These are phyloP conservation scores for Nymphaea colorata DNA, from an alignment of 164 flowering plant species.

Conservation along the genomic window DNA sequence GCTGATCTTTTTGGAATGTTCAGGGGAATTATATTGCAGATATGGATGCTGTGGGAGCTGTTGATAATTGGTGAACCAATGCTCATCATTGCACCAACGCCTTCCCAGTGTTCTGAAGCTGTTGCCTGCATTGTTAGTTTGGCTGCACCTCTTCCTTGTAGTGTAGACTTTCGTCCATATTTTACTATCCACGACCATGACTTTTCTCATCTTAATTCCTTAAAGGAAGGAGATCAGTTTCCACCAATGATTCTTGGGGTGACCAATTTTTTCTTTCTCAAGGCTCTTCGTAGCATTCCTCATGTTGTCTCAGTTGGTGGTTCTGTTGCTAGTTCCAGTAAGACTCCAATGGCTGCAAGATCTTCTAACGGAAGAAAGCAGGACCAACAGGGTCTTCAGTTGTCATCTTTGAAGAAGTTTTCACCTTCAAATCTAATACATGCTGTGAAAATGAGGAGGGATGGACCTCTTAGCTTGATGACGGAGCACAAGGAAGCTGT, in stretches of 20 bases:
- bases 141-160: constrained; percentile 75
- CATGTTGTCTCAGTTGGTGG: constrained; percentile 89
- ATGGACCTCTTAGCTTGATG: constrained; percentile 95
- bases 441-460: constrained; percentile 84
- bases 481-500: constrained; percentile 92
- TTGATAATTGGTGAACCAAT: constrained; percentile 88
- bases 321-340: constrained; percentile 52
- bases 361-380: constrained; percentile 36
- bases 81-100: constrained; percentile 87
- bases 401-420: constrained; percentile 32
- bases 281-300: constrained; percentile 74
- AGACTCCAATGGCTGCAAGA: constrained; percentile 23
- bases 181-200: constrained; percentile 94
- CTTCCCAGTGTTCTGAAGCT: constrained; percentile 97
- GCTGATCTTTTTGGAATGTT: constrained; percentile 81
- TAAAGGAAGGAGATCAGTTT: constrained; percentile 55
- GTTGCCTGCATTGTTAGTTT: constrained; percentile 90
- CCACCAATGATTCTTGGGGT: constrained; percentile 95
- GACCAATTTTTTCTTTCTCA: constrained; percentile 90
- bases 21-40: constrained; percentile 70
- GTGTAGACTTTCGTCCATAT: constrained; percentile 92
- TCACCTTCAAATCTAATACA: constrained; percentile 70
- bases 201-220: constrained; percentile 66
- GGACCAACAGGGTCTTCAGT: constrained; percentile 11
- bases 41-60: constrained; percentile 92